These are phyloP conservation scores for Acer yangbiense DNA, from an alignment of 345 rosid genomes.

Conservation along the genomic window DNA sequence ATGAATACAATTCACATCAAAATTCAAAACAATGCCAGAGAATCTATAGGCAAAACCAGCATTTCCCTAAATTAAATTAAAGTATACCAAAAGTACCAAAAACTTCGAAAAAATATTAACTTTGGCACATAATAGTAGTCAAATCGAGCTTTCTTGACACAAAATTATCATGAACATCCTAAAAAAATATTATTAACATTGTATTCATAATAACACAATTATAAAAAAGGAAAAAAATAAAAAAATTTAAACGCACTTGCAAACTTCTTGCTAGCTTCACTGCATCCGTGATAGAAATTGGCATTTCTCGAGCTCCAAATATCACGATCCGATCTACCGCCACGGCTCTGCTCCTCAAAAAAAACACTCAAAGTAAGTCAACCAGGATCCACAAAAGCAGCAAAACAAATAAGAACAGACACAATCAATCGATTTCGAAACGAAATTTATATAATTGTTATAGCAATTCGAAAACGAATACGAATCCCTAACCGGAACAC, in stretches of 20 bases:
- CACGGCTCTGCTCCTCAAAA: slow-evolving; percentile 44
- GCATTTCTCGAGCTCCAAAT: slow-evolving; percentile 76
- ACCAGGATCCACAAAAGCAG: slow-evolving; percentile 19
- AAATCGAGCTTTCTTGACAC: not conserved
- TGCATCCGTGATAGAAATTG: slow-evolving; percentile 63
- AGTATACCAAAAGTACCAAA: too few relatives aligned
- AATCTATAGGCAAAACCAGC: not conserved
- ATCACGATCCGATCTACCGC: slow-evolving; percentile 72
- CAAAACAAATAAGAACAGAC: not conserved
- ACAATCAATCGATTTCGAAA: not conserved
- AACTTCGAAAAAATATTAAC: not conserved
- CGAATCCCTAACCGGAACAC: slow-evolving; percentile 71
- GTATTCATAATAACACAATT: slow-evolving; percentile 2
- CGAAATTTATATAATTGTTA: not conserved
- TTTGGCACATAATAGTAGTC: not conserved
- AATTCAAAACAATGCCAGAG: not conserved
- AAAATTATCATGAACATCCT: not conserved
- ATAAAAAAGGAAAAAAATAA: not conserved
- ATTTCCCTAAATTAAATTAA: not conserved
- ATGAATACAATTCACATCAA: slow-evolving; percentile 14
- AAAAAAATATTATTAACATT: not conserved
- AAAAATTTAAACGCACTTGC: slow-evolving; percentile 43
- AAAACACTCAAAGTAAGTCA: slow-evolving; percentile 14
- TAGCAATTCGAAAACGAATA: not conserved
- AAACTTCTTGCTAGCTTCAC: slow-evolving; percentile 67